Evolutionary conservation across 2,329 filamentous ascomycete species (phyloP).

Genomic region (Hypoxylon sp.): DNA sequence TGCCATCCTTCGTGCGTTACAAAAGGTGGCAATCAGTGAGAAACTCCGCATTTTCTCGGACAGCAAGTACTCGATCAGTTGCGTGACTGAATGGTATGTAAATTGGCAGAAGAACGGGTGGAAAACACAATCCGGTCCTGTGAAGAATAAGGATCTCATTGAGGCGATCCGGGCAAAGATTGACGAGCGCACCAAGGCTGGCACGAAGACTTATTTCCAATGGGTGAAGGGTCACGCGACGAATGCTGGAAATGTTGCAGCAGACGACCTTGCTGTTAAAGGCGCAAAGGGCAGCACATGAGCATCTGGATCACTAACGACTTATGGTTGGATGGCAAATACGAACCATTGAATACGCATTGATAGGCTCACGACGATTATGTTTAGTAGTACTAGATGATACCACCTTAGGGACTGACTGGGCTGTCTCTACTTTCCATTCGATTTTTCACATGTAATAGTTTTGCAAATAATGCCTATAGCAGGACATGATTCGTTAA

Average conservation of each 20-base stretch:
- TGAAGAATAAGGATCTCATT: conserved; percentile 91
- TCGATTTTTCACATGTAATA: conserved; percentile 19
- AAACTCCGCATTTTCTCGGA: conserved; percentile 87
- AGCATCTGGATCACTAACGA: conserved; percentile 15
- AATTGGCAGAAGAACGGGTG: conserved; percentile 84
- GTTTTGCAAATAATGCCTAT: conserved; percentile 13
- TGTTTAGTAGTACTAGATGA: conserved; percentile 32
- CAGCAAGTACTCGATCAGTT: conserved; percentile 91
- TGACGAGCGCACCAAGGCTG: conserved; percentile 74
- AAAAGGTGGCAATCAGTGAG: conserved; percentile 77
- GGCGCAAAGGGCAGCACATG: conserved; percentile 64
- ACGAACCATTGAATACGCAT: conserved; percentile 19
- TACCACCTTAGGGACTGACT: conserved; percentile 30
- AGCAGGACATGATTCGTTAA: conserved; percentile 14
- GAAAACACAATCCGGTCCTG: conserved; percentile 79
- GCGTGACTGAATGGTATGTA: conserved; percentile 85
- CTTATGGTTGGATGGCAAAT: conserved; percentile 3
- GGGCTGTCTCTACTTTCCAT: conserved; percentile 17
- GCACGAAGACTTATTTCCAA: conserved; percentile 77
- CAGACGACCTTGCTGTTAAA: conserved; percentile 82
- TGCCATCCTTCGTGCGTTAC: conserved; percentile 85
- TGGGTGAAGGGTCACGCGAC: conserved; percentile 92
- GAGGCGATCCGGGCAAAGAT: conserved; percentile 79
- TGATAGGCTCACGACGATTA: conserved; percentile 32
- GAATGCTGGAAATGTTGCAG: conserved; percentile 82